A percentile compares a stretch with the other conserved stretches of the same genome.
These are phyloP conservation scores for Trichomonas vaginalis DNA, from an alignment of 208 protist genomes.

Conservation along the genomic window DNA sequence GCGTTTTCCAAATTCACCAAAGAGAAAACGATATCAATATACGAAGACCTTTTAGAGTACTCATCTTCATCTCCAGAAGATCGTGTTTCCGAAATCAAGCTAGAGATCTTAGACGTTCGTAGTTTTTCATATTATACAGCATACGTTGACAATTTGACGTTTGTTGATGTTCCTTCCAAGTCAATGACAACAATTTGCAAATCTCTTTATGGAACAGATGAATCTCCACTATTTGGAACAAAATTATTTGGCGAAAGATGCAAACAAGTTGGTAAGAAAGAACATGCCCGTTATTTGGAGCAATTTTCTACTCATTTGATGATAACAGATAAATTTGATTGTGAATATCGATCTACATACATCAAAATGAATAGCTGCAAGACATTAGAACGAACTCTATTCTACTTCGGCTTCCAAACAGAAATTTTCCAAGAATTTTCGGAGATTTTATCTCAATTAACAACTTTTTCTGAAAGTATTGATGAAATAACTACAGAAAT, in stretches of 20 bases:
- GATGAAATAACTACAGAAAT: background rate
- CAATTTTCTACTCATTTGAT: background rate
- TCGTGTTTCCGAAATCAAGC: background rate
- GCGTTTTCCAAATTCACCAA: background rate
- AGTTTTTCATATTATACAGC: background rate
- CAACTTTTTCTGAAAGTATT: background rate
- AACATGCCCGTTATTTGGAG: background rate
- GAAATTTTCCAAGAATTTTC: background rate
- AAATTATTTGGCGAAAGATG: background rate
- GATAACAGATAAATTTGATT: background rate
- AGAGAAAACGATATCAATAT: background rate
- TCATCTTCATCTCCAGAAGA: background rate
- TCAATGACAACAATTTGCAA: background rate
- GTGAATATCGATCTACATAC: background rate
- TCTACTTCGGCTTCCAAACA: background rate
- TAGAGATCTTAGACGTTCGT: background rate
- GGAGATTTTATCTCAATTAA: background rate
- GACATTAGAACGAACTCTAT: background rate
- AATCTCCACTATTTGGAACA: background rate
- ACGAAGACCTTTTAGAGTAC: background rate
- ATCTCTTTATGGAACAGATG: background rate
- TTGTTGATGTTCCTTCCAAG: background rate
- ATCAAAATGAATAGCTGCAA: background rate
- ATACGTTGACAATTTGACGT: background rate
- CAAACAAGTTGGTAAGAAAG: background rate